Conservation (phyloP, 139 green algal species). For the Auxenochlorella protothecoides region DNA sequence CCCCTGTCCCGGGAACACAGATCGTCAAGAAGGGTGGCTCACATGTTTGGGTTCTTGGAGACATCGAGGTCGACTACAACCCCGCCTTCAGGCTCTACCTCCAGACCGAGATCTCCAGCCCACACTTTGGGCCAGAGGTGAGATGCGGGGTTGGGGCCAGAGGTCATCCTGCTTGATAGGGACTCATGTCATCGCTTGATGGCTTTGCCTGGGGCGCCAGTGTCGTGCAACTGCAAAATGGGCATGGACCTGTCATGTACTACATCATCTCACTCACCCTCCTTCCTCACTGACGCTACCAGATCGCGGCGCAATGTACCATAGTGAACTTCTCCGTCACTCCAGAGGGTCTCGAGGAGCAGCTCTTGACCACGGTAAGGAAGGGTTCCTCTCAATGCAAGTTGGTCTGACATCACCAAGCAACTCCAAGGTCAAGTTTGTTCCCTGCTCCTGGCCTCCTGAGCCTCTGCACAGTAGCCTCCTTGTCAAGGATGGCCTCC, state of each 20-base stretch:
- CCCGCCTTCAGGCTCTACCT: slow-evolving; percentile 68
- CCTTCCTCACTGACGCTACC: too few relatives aligned
- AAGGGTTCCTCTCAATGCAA: not conserved
- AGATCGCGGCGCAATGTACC: slow-evolving; percentile 61
- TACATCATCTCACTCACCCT: too few relatives aligned
- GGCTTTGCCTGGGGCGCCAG: too few relatives aligned
- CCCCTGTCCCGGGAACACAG: not conserved
- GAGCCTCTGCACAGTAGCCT: not conserved
- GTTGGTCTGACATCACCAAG: not conserved
- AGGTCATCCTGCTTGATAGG: too few relatives aligned
- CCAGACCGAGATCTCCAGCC: slow-evolving; percentile 80
- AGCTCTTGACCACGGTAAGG: slow-evolving; percentile 71
- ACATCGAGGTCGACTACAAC: slow-evolving; percentile 65
- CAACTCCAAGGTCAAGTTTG: not conserved
- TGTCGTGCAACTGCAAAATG: too few relatives aligned
- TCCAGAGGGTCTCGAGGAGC: slow-evolving; percentile 79
- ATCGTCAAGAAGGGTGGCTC: slow-evolving; percentile 61
- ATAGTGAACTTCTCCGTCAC: slow-evolving; percentile 89
- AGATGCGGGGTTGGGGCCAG: too few relatives aligned
- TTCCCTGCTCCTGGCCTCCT: not conserved
- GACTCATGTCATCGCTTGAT: too few relatives aligned
- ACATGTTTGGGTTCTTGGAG: slow-evolving; percentile 72
- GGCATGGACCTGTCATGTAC: too few relatives aligned
- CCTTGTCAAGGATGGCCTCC: too few relatives aligned
- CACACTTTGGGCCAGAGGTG: slow-evolving; percentile 86